Evolutionary conservation across 768 basidiomycete species (phyloP).

Genomic region (Tylopilus balloui): DNA sequence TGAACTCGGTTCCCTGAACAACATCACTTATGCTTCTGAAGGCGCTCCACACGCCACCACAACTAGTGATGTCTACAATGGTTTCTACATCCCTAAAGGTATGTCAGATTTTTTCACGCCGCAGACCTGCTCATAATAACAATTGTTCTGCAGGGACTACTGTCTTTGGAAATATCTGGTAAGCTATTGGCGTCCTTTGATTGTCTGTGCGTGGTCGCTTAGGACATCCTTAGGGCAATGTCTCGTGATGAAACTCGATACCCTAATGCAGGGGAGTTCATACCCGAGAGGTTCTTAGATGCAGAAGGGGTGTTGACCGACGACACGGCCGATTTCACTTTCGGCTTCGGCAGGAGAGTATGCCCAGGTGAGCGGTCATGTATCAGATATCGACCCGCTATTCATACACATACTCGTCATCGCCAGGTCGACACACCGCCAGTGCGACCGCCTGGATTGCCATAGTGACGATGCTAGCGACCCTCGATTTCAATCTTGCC

Average conservation of each 20-base stretch:
- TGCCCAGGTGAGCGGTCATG: conserved; percentile 10
- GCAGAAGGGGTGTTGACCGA: conserved; percentile 7
- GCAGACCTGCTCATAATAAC: background rate
- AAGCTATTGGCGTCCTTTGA: background rate
- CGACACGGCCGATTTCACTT: conserved; percentile 9
- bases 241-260: conserved; percentile 18
- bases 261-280: conserved; percentile 13
- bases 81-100: conserved; percentile 51
- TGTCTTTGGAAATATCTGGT: conserved; percentile 16
- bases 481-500: conserved; percentile 14
- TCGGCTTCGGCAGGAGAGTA: conserved; percentile 16
- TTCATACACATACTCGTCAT: background rate
- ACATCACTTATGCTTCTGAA: background rate
- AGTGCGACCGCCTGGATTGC: conserved; percentile 6
- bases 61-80: conserved; percentile 38
- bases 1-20: background rate
- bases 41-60: conserved; percentile 23
- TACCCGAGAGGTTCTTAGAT: conserved; percentile 13
- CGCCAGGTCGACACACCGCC: conserved; percentile 8
- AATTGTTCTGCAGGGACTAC: conserved; percentile 5
- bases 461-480: conserved; percentile 21
- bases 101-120: background rate
- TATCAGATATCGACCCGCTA: background rate
- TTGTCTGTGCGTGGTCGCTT: background rate
- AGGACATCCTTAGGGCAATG: conserved; percentile 13